phyloP scores from a whole-genome alignment of 495 filamentous ascomycete genomes.

The Podospora pseudoanserina region DNA sequence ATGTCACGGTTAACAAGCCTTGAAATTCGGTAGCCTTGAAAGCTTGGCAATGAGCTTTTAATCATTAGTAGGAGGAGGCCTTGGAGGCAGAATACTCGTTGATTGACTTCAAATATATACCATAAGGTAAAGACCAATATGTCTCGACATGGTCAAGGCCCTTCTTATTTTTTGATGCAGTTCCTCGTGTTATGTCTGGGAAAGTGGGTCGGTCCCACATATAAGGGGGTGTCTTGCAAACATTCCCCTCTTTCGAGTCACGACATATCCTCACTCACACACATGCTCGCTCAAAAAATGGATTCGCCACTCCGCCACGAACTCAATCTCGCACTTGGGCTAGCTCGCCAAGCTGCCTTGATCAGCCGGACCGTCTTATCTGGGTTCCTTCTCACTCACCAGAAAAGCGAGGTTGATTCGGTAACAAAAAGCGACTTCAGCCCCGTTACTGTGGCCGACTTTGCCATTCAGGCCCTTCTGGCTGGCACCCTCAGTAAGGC shows the following conservation, averaged over 20 bases:
- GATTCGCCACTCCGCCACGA: background rate
- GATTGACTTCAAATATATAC: no score
- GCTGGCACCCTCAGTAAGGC: constrained; percentile 50
- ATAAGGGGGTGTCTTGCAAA: no score
- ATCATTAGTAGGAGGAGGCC: no score
- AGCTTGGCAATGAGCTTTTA: no score
- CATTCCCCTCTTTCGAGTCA: background rate
- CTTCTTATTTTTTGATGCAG: no score
- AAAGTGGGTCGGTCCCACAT: no score
- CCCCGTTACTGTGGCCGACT: constrained; percentile 66
- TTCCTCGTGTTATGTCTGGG: no score
- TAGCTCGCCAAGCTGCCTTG: background rate
- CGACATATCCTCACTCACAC: background rate
- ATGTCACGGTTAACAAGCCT: no score
- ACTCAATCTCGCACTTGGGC: background rate
- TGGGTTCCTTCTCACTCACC: background rate
- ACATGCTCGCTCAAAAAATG: background rate
- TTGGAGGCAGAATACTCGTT: no score
- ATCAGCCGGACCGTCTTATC: background rate
- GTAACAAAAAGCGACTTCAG: constrained; percentile 54
- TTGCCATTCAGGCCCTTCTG: constrained; percentile 62
- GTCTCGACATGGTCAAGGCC: no score
- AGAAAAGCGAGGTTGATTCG: background rate
- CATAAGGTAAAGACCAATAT: no score
- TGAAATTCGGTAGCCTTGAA: no score